Evolutionary conservation across 306 rosid species (phyloP), one percentile per base, ranked within the genome.

Genomic region (Ammopiptanthus mongolicus): DNA sequence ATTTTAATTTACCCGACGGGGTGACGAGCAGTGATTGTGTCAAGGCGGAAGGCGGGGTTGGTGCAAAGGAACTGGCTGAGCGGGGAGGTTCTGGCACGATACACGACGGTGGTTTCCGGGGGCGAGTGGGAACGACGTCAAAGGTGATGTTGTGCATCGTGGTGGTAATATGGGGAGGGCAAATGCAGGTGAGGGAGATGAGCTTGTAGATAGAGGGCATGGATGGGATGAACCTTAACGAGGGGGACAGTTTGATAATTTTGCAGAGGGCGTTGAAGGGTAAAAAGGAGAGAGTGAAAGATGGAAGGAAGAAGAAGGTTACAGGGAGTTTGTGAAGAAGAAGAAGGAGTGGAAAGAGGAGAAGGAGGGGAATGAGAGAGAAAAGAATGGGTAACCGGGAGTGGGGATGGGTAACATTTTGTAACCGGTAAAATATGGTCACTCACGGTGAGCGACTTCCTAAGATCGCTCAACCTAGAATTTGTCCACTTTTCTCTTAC

Each of bases 51-150:
- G 56, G 78, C 93, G 61, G 91, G 88, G 21, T 74, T 81, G 11
- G 88, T 90, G 63, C 66, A 77, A 67, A 75, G 86, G 22, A 96
- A 93, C 88, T 90, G 94, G 96, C 65, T 93, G 76, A 93, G 84
- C 74, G 90, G 98, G 5, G 95, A 90, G 71, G 88, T 88, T 52
- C 84, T 81, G 34, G 88, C 59, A 80, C 42, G 81, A 47, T 93
- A 88, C 63, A 73, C 82, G 1, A 42, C 86, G 9, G 78, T 82
- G 8, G 36, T 84, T 6, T 5, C 6, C 2, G 39, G 28, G 0
- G 92, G 92, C 0, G 84, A 79, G 77, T 9, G 15, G 94, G 89
- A 5, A 9, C 85, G 1, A 70, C 92, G 61, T 42, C 79, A 73
- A 93, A 84, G 84, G 60, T 34, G 21, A 87, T 74, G 34, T 77